Conservation (phyloP, 192 early-diverging fungal genomes). For the Backusella macrospora region DNA sequence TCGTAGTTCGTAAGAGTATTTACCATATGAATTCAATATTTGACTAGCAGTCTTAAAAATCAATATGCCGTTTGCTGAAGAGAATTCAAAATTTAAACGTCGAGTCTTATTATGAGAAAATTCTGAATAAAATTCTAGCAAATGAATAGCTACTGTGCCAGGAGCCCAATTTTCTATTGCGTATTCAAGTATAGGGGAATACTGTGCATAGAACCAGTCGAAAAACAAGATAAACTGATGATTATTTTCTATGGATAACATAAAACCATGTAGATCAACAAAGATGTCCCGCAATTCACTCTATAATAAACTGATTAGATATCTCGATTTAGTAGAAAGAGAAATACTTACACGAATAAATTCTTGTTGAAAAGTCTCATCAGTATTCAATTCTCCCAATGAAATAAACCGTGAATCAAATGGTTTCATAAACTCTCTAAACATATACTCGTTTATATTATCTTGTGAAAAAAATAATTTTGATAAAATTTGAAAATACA, state of each 20-base stretch:
- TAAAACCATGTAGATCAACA: conserved; percentile 77
- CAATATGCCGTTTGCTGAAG: conserved; percentile 86
- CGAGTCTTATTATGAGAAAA: conserved; percentile 79
- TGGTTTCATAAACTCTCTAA: conserved; percentile 72
- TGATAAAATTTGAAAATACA: conserved; percentile 78
- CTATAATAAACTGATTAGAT: conserved; percentile 31
- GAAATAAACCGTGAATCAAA: conserved; percentile 59
- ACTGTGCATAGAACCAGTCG: conserved; percentile 81
- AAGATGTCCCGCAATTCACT: conserved; percentile 63
- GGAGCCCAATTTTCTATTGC: conserved; percentile 67
- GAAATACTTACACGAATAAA: conserved; percentile 43
- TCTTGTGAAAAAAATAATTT: conserved; percentile 75
- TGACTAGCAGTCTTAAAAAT: conserved; percentile 86
- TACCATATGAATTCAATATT: conserved; percentile 57
- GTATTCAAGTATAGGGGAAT: conserved; percentile 63
- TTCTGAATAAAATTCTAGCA: conserved; percentile 80
- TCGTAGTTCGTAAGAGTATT: neutral
- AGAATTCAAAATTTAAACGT: conserved; percentile 80
- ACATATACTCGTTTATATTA: conserved; percentile 51
- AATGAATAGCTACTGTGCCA: conserved; percentile 64
- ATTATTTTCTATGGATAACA: conserved; percentile 60
- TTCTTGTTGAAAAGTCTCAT: conserved; percentile 54
- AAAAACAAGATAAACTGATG: conserved; percentile 71
- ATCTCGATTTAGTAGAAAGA: neutral
- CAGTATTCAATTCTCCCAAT: conserved; percentile 53